A percentile compares a stretch with the other conserved stretches of the same genome.
phyloP scores from a whole-genome alignment of 140 eudicot species.

The Bidens hawaiensis region DNA sequence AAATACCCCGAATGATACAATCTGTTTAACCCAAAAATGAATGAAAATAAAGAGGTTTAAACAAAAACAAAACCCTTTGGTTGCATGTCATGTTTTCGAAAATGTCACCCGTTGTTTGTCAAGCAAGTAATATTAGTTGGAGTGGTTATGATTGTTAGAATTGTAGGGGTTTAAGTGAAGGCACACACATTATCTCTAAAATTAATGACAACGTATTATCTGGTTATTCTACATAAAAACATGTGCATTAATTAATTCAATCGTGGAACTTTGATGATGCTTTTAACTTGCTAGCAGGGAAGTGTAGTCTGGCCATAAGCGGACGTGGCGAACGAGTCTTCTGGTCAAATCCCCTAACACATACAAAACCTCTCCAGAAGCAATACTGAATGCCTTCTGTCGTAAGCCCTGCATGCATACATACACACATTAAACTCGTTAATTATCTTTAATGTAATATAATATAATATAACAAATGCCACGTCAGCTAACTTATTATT shows the following conservation, averaged over 20 bases:
- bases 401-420: conserved; percentile 50
- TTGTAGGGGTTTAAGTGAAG: no score
- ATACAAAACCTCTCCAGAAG: conserved; percentile 98
- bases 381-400: conserved; percentile 89
- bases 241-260: no score
- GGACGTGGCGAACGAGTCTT: conserved; percentile 79
- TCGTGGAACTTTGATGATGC: conserved; percentile 13
- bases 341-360: conserved; percentile 83
- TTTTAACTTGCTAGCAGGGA: conserved; percentile 65
- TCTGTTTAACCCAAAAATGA: no score
- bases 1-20: no score
- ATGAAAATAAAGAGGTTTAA: no score
- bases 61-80: no score
- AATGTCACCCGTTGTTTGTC: no score
- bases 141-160: no score
- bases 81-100: no score
- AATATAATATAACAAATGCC: background rate
- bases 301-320: conserved; percentile 75
- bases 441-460: background rate
- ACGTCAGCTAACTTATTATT: background rate
- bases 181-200: no score
- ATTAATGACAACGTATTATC: background rate
- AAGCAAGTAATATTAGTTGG: no score
- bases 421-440: conserved; percentile 17
- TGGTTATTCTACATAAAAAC: background rate